Percentiles rank a stretch among this genome's conserved stretches.
These are phyloP conservation scores for Gillenia trifoliata DNA, from an alignment of 306 rosid species.

Conservation along the genomic window DNA sequence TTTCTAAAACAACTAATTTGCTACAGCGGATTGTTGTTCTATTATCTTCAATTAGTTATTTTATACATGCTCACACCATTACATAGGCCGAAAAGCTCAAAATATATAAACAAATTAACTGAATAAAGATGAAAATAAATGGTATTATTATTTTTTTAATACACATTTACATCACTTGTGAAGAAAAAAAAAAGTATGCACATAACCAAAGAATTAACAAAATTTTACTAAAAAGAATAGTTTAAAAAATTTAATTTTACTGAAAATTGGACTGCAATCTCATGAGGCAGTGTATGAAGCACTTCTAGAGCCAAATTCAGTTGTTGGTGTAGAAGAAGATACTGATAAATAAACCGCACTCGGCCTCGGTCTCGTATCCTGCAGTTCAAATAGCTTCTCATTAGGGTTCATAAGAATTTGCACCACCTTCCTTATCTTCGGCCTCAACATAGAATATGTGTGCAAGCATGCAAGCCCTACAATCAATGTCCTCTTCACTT, in stretches of 20 bases:
- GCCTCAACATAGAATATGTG: constrained; percentile 35
- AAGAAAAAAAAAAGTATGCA: neutral
- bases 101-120: too few species aligned
- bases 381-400: constrained; percentile 43
- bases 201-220: neutral
- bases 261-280: neutral
- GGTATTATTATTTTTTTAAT: neutral
- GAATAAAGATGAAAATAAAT: neutral
- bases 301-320: constrained; percentile 20
- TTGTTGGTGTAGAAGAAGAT: constrained; percentile 24
- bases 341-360: constrained; percentile 34
- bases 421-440: constrained; percentile 50
- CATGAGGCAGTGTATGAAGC: neutral
- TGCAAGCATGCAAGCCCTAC: constrained; percentile 58
- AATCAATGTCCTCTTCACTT: constrained; percentile 39
- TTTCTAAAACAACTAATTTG: too few species aligned
- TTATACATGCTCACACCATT: too few species aligned
- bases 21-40: too few species aligned
- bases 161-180: neutral
- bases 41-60: too few species aligned
- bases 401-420: constrained; percentile 40
- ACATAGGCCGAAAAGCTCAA: too few species aligned
- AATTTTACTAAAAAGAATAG: neutral
- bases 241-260: neutral
- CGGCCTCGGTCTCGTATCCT: constrained; percentile 32